These are phyloP conservation scores for Martiniozyma abietophila DNA, from an alignment of 805 yeast species.

Conservation along the genomic window DNA sequence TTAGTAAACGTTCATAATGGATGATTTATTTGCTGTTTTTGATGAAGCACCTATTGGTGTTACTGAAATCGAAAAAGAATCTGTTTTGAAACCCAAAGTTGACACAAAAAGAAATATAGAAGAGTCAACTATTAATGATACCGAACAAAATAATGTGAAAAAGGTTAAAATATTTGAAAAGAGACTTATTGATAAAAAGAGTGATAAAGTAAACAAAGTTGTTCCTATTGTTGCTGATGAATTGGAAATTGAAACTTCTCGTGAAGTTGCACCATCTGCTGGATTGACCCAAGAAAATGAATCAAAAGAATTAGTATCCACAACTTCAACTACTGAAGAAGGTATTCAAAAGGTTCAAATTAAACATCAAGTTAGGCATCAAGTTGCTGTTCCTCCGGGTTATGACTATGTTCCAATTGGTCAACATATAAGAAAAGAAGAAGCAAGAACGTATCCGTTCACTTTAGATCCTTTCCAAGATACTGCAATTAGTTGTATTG, in stretches of 20 bases:
- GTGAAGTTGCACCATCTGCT: slow-evolving; percentile 77
- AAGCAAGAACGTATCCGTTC: slow-evolving; percentile 90
- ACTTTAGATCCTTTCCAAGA: slow-evolving; percentile 96
- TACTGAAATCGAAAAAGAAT: slow-evolving; percentile 14
- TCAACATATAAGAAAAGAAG: slow-evolving; percentile 65
- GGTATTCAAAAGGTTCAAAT: slow-evolving; percentile 41
- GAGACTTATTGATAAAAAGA: slow-evolving; percentile 28
- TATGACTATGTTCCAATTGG: slow-evolving; percentile 84
- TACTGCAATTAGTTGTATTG: slow-evolving; percentile 92
- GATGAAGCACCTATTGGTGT: slow-evolving; percentile 39
- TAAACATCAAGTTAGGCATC: slow-evolving; percentile 93
- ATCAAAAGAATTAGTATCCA: slow-evolving; percentile 20
- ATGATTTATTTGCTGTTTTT: slow-evolving; percentile 56
- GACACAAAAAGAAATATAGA: slow-evolving; percentile 1
- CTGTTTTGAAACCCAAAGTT: slow-evolving; percentile 1
- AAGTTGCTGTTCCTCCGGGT: slow-evolving; percentile 91
- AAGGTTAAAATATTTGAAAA: slow-evolving; percentile 26
- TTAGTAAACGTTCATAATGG: too few relatives aligned
- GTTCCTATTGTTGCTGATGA: slow-evolving; percentile 78
- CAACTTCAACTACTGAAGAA: not conserved
- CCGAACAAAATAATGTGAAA: slow-evolving; percentile 16
- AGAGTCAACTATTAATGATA: slow-evolving; percentile 11
- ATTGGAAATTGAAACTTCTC: slow-evolving; percentile 79
- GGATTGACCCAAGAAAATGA: slow-evolving; percentile 42
- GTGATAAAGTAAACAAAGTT: slow-evolving; percentile 22